phyloP scores from a whole-genome alignment of 2,329 filamentous ascomycete genomes.

The Phoma sp. region DNA sequence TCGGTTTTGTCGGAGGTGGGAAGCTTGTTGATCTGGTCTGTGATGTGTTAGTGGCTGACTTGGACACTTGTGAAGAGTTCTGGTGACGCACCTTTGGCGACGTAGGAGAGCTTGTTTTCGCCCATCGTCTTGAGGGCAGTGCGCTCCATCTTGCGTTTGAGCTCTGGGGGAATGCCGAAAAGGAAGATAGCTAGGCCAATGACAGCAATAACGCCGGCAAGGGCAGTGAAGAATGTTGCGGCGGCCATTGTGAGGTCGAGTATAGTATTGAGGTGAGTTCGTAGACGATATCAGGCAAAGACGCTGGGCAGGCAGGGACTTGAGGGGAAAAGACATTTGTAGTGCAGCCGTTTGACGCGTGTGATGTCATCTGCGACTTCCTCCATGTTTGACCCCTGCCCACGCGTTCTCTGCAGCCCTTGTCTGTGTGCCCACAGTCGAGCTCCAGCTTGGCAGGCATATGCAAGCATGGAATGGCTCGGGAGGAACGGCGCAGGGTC shows the following conservation, averaged over 20 bases:
- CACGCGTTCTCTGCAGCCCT: slow-evolving; percentile 2
- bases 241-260: slow-evolving; percentile 32
- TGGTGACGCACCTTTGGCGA: slow-evolving; percentile 44
- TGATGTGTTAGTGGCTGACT: slow-evolving; percentile 14
- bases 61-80: not conserved
- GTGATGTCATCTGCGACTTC: slow-evolving; percentile 12
- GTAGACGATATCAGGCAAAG: slow-evolving; percentile 4
- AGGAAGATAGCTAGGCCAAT: slow-evolving; percentile 52
- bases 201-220: slow-evolving; percentile 45
- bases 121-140: slow-evolving; percentile 59
- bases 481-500: slow-evolving; percentile 15
- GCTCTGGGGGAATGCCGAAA: slow-evolving; percentile 56
- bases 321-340: not conserved
- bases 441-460: slow-evolving; percentile 11
- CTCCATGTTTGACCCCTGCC: slow-evolving; percentile 7
- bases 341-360: not conserved
- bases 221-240: slow-evolving; percentile 38
- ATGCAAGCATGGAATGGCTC: slow-evolving; percentile 6
- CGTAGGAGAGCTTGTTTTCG: slow-evolving; percentile 57
- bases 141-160: slow-evolving; percentile 56
- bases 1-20: slow-evolving; percentile 48
- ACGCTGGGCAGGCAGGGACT: not conserved
- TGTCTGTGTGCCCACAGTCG: not conserved
- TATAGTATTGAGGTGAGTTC: not conserved
- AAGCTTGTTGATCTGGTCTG: slow-evolving; percentile 49